phyloP scores from a whole-genome alignment of 2,329 filamentous ascomycete species.

The Xylogone sp. region DNA sequence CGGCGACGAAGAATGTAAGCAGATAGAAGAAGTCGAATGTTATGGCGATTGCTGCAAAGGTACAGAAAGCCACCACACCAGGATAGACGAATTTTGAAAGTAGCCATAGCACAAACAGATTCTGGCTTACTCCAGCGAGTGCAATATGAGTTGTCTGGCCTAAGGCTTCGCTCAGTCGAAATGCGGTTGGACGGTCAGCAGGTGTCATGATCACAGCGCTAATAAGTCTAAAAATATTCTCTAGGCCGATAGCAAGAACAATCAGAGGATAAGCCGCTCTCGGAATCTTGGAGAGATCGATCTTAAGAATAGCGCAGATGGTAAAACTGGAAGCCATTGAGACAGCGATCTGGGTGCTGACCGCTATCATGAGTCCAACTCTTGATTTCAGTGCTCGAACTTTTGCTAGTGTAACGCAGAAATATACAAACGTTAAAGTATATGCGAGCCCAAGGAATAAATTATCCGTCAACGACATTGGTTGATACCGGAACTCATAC shows the following conservation, averaged over 20 bases:
- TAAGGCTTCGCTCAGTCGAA: slow-evolving; percentile 69
- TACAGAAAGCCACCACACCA: slow-evolving; percentile 71
- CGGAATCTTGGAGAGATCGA: slow-evolving; percentile 73
- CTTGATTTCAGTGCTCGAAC: slow-evolving; percentile 73
- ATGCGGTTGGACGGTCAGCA: slow-evolving; percentile 62
- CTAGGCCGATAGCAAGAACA: slow-evolving; percentile 71
- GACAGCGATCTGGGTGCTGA: slow-evolving; percentile 65
- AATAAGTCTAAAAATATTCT: slow-evolving; percentile 75
- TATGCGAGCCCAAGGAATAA: slow-evolving; percentile 64
- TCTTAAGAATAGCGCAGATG: slow-evolving; percentile 69
- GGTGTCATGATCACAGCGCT: slow-evolving; percentile 73
- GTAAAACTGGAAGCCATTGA: slow-evolving; percentile 78
- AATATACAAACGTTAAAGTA: slow-evolving; percentile 58
- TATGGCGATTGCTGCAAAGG: slow-evolving; percentile 71
- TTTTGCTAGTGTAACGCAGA: slow-evolving; percentile 63
- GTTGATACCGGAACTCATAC: slow-evolving; percentile 76
- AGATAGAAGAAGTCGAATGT: slow-evolving; percentile 76
- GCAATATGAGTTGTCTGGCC: slow-evolving; percentile 70
- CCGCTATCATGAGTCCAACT: slow-evolving; percentile 66
- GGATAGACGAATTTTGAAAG: slow-evolving; percentile 66
- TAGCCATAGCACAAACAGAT: slow-evolving; percentile 60
- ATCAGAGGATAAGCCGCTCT: slow-evolving; percentile 72
- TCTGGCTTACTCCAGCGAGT: slow-evolving; percentile 64
- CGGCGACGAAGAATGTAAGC: slow-evolving; percentile 75
- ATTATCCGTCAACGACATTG: slow-evolving; percentile 65